Evolutionary conservation across 768 basidiomycete genomes (phyloP).

Genomic region (Russula virescens): DNA sequence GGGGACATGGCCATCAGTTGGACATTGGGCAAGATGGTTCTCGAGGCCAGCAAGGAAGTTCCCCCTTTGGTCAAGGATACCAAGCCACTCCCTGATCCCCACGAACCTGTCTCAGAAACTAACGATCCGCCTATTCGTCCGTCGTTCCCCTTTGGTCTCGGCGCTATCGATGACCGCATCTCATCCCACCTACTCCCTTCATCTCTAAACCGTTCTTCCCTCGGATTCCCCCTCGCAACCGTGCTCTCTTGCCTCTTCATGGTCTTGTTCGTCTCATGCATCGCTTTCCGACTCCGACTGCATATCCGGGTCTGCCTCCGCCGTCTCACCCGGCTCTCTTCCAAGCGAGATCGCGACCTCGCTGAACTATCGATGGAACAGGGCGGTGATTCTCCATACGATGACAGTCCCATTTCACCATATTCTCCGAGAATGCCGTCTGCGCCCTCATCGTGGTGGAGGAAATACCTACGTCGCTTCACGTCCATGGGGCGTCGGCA

Average conservation of each 20-base stretch:
- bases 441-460: slow-evolving; percentile 4
- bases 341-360: slow-evolving; percentile 27
- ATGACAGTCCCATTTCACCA: slow-evolving; percentile 6
- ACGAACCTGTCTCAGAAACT: slow-evolving; percentile 33
- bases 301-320: slow-evolving; percentile 42
- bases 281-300: slow-evolving; percentile 55
- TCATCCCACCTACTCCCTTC: slow-evolving; percentile 63
- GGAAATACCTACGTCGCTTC: slow-evolving; percentile 12
- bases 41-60: slow-evolving; percentile 90
- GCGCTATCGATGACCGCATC: slow-evolving; percentile 56
- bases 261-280: slow-evolving; percentile 38
- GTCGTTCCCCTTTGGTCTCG: slow-evolving; percentile 47
- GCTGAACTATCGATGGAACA: slow-evolving; percentile 32
- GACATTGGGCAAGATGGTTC: slow-evolving; percentile 98
- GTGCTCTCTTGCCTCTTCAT: slow-evolving; percentile 50
- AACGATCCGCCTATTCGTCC: slow-evolving; percentile 55
- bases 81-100: slow-evolving; percentile 63
- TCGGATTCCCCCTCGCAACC: slow-evolving; percentile 69
- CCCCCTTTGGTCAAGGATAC: slow-evolving; percentile 41
- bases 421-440: slow-evolving; percentile 4
- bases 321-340: slow-evolving; percentile 11
- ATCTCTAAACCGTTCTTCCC: slow-evolving; percentile 53
- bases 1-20: slow-evolving; percentile 92
- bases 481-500: slow-evolving; percentile 18
- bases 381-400: slow-evolving; percentile 24